Percentiles rank a stretch among this genome's conserved stretches.
Conservation (phyloP, 371 early-diverging fungal species). For the Nematocida major region DNA sequence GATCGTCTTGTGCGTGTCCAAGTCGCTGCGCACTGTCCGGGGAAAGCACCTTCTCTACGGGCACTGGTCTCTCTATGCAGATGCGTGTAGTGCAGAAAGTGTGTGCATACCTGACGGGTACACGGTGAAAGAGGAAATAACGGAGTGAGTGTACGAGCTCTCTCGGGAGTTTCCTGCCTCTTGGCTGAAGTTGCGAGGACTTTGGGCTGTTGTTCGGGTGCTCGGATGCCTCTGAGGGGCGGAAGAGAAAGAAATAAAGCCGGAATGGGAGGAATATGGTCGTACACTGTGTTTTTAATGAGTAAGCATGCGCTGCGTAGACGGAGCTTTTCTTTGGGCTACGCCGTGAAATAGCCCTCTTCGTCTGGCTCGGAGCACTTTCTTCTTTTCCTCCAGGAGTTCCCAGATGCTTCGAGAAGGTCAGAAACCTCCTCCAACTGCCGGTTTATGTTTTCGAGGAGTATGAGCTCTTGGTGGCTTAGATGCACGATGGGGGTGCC, state of each 20-base stretch:
- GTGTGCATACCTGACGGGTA: background rate
- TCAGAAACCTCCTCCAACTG: slow-evolving; percentile 12
- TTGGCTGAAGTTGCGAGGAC: no score
- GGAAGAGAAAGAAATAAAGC: no score
- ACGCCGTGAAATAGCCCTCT: slow-evolving; percentile 16
- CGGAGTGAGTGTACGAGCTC: no score
- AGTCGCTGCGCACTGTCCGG: background rate
- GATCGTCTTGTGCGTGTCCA: background rate
- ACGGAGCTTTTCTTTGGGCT: no score
- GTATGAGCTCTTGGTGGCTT: background rate
- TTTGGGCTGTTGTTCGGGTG: no score
- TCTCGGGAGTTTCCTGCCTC: no score
- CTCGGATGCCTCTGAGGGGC: no score
- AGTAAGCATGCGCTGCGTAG: no score
- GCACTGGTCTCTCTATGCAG: background rate
- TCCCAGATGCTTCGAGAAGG: slow-evolving; percentile 11
- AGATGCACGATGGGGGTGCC: background rate
- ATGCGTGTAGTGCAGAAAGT: background rate
- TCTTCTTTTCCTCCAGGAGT: slow-evolving; percentile 39
- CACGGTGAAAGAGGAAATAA: background rate
- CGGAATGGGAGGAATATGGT: no score
- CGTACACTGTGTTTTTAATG: background rate
- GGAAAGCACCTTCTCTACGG: background rate
- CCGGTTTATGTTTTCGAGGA: background rate
- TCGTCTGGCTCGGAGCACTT: background rate